A percentile compares a stretch with the other conserved stretches of the same genome.
phyloP scores from a whole-genome alignment of 2,329 filamentous ascomycete genomes.

The Polychaeton citri region DNA sequence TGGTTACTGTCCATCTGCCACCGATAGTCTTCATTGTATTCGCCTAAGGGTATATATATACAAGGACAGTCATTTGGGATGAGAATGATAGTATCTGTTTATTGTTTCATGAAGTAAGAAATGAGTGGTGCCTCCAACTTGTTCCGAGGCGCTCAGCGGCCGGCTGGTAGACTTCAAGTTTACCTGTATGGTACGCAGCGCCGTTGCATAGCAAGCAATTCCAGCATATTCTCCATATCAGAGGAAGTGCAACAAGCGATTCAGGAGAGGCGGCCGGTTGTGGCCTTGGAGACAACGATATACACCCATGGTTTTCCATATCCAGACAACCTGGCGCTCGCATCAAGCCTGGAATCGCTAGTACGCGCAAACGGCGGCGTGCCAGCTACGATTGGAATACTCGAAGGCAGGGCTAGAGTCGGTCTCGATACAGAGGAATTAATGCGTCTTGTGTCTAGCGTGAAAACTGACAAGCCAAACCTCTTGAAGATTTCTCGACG shows the following conservation, averaged over 20 bases:
- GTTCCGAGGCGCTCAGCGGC: no score
- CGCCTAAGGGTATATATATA: no score
- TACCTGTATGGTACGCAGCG: background rate
- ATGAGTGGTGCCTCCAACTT: no score
- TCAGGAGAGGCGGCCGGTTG: constrained; percentile 61
- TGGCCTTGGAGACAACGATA: constrained; percentile 89
- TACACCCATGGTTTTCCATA: constrained; percentile 81
- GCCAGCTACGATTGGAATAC: constrained; percentile 79
- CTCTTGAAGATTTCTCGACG: constrained; percentile 76
- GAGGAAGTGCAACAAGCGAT: constrained; percentile 74
- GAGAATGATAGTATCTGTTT: no score
- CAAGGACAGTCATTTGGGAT: no score
- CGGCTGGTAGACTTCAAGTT: no score
- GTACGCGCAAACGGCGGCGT: constrained; percentile 71
- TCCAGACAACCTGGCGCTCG: constrained; percentile 60
- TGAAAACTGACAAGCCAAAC: constrained; percentile 38
- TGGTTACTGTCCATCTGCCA: no score
- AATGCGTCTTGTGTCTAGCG: constrained; percentile 50
- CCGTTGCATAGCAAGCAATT: constrained; percentile 15
- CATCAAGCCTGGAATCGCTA: constrained; percentile 65
- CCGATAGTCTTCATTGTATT: no score
- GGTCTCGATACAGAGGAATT: constrained; percentile 64
- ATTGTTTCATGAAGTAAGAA: no score
- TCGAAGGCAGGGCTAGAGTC: constrained; percentile 71
- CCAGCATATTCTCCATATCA: constrained; percentile 54